Conservation (phyloP, 2,329 filamentous ascomycete species). For the Cercospora sesami region DNA sequence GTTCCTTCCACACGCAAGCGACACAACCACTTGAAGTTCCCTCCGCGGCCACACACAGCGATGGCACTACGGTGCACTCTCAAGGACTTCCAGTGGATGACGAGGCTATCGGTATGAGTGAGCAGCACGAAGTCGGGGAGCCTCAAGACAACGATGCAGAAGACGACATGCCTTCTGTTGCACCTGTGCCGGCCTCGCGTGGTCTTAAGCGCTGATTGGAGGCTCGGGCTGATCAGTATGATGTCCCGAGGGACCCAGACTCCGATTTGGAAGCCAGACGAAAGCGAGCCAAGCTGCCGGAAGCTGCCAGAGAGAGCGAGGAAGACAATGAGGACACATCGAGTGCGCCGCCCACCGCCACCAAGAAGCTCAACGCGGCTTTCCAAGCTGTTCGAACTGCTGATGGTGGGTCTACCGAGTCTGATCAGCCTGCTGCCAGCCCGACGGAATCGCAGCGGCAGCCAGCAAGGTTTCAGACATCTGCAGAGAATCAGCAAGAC, state of each 20-base stretch:
- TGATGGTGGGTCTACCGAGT: background rate
- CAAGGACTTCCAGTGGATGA: background rate
- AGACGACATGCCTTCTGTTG: background rate
- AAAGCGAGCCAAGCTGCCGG: background rate
- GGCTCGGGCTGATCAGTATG: constrained; percentile 9
- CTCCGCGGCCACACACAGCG: background rate
- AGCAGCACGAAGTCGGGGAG: background rate
- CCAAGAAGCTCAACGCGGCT: background rate
- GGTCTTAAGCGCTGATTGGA: constrained; percentile 8
- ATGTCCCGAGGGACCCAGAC: background rate
- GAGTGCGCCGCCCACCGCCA: background rate
- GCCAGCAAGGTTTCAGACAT: background rate
- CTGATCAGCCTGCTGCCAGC: background rate
- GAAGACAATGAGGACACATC: background rate
- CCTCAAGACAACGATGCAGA: background rate
- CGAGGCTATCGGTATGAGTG: background rate
- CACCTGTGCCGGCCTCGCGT: background rate
- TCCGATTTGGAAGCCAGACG: background rate
- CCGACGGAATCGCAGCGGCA: background rate
- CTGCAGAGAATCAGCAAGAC: background rate
- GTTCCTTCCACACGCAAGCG: background rate
- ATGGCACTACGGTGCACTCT: background rate
- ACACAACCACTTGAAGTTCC: background rate
- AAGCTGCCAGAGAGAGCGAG: background rate
- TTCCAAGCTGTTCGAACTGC: background rate